Percentiles rank a stretch among this genome's conserved stretches.
Conservation (phyloP, 495 filamentous ascomycete species). For the Neurospora sp. region DNA sequence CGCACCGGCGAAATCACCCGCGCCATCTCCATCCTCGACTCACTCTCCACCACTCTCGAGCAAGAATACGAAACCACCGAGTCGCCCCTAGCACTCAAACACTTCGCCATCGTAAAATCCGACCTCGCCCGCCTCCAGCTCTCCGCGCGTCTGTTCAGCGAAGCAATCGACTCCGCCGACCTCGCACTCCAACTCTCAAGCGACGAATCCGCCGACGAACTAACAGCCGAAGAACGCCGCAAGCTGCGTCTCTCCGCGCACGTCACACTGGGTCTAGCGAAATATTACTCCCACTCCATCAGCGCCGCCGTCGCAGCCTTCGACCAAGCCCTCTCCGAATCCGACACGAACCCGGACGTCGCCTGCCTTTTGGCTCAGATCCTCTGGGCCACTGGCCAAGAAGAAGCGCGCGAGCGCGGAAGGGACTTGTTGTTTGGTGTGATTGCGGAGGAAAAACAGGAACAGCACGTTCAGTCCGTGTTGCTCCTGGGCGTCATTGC, state of each 20-base stretch:
- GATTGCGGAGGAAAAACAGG: slow-evolving; percentile 38
- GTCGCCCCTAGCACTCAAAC: slow-evolving; percentile 56
- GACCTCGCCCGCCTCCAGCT: slow-evolving; percentile 76
- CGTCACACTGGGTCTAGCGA: slow-evolving; percentile 72
- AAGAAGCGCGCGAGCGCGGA: slow-evolving; percentile 62
- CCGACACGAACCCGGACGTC: slow-evolving; percentile 53
- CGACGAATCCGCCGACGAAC: slow-evolving; percentile 45
- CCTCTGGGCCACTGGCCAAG: slow-evolving; percentile 79
- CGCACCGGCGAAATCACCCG: slow-evolving; percentile 55
- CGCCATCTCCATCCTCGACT: slow-evolving; percentile 55
- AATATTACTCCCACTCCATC: slow-evolving; percentile 56
- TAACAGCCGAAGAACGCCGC: slow-evolving; percentile 41
- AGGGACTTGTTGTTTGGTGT: slow-evolving; percentile 69
- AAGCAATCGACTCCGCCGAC: slow-evolving; percentile 63
- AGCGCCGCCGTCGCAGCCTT: slow-evolving; percentile 67
- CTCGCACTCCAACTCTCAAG: slow-evolving; percentile 58
- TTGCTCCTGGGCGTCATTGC: slow-evolving; percentile 75
- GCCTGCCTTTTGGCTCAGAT: slow-evolving; percentile 83
- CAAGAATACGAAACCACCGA: slow-evolving; percentile 76
- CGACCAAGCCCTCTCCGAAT: slow-evolving; percentile 70
- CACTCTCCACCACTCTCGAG: slow-evolving; percentile 59
- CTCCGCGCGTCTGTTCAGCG: slow-evolving; percentile 49
- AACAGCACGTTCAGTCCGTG: slow-evolving; percentile 66
- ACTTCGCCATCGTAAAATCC: slow-evolving; percentile 73
- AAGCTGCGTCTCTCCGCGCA: slow-evolving; percentile 74